These are phyloP conservation scores for Smithsoniella earleae DNA, from an alignment of 163 green algal species.

Conservation along the genomic window DNA sequence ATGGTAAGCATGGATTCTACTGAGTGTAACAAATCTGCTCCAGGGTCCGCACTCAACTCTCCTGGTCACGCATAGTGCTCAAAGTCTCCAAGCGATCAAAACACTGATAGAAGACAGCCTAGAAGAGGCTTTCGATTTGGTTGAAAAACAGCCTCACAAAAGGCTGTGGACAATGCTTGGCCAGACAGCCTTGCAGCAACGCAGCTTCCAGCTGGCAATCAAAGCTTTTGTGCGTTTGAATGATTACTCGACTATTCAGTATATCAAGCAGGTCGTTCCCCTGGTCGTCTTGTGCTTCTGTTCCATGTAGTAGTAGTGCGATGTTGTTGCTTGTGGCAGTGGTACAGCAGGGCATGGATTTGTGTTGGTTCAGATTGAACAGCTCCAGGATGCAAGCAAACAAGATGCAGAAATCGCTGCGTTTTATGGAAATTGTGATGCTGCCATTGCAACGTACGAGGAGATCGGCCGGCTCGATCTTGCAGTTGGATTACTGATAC, in stretches of 20 bases:
- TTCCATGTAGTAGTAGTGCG: no score
- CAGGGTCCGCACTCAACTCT: not conserved
- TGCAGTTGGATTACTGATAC: conserved; percentile 63
- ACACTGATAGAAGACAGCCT: conserved; percentile 50
- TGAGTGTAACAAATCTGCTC: no score
- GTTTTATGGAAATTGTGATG: conserved; percentile 73
- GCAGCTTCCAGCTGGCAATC: conserved; percentile 63
- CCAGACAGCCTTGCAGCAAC: conserved; percentile 56
- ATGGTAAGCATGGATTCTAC: no score
- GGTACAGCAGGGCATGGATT: no score
- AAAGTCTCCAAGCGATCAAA: not conserved
- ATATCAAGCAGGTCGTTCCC: conserved; percentile 61
- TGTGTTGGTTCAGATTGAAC: not conserved
- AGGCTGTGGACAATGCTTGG: conserved; percentile 65
- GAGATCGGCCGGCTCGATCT: conserved; percentile 64
- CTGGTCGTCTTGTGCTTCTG: conserved; percentile 48
- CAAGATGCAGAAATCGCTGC: conserved; percentile 61
- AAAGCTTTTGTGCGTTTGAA: conserved; percentile 58
- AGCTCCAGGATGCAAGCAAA: conserved; percentile 38
- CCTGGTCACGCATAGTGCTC: not conserved
- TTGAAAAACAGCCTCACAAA: conserved; percentile 57
- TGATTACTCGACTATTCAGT: conserved; percentile 51
- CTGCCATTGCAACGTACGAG: conserved; percentile 64
- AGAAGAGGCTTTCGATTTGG: conserved; percentile 57
- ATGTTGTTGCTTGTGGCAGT: no score